Evolutionary conservation across 2,329 filamentous ascomycete species (phyloP), one percentile per base, ranked within the genome.

Genomic region (Beauveria medogensis): DNA sequence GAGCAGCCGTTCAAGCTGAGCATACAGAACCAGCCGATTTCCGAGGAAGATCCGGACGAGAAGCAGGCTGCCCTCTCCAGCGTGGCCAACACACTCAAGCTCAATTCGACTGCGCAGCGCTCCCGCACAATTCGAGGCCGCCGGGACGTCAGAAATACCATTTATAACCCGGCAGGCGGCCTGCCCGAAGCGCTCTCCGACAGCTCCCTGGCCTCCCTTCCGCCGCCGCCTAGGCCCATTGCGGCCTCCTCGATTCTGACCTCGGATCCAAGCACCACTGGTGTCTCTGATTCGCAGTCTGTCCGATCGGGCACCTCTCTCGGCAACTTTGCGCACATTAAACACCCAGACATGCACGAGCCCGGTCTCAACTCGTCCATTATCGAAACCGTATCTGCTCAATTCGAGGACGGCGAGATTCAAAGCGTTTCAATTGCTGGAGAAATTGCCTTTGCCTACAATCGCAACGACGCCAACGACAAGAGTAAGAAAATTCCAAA

Each of bases 141-240:
- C 63, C 84, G 94, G 70, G 93, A 97, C 71, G 91, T 95, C 64
- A 85, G 93, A 62, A 96, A 96, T 73, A 97, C 92, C 1, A 87
- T 96, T 59, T 93, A 94, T 69, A 81, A 92, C 64, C 88, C 90
- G 10, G 71, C 75, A 3, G 65, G 72, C 8, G 69, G 70, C 34
- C 64, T 74, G 18, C 63, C 74, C 53, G 71, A 77, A 64, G 69
- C 72, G 60, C 66, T 71, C 3, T 68, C 70, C 57, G 70, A 72
- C 14, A 69, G 67, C 44, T 66, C 71, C 2, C 69, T 73, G 26
- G 52, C 64, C n/a, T 60, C 62, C 7, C 56, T 65, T 22, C 62
- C 65, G 5, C 62, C 52, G 3, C 8, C 40, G 2, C 5, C 52
- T 3, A 64, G 74, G 67, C 72, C 80, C 10, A 76, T 81, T 5